phyloP scores from a whole-genome alignment of 495 filamentous ascomycete genomes.

The Neurospora africana region DNA sequence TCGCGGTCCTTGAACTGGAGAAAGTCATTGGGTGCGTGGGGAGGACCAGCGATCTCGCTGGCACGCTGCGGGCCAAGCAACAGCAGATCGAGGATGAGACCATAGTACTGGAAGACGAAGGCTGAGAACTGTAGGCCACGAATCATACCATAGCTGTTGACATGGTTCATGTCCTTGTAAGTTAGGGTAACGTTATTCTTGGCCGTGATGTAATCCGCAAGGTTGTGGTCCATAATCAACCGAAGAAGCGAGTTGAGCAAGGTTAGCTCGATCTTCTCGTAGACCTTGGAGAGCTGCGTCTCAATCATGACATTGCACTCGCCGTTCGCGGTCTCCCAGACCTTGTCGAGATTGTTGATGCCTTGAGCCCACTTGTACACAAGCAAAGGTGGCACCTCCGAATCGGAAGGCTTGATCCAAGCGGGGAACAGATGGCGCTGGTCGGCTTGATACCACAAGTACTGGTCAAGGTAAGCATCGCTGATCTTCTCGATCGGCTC shows the following conservation, averaged over 20 bases:
- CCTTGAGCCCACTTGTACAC: constrained; percentile 99
- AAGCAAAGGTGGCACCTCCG: constrained; percentile 92
- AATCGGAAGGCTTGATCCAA: constrained; percentile 99
- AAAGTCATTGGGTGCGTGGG: constrained; percentile 94
- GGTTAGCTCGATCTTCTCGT: constrained; percentile 98
- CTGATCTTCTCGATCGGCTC: constrained; percentile 99
- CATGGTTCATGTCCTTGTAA: constrained; percentile 99
- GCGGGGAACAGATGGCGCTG: constrained; percentile 95
- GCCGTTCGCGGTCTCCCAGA: constrained; percentile 91
- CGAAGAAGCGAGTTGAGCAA: constrained; percentile 85
- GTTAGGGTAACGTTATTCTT: constrained; percentile 99
- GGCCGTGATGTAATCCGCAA: constrained; percentile 97
- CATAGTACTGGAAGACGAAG: constrained; percentile 99
- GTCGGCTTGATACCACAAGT: constrained; percentile 98
- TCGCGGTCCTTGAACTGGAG: constrained; percentile 89
- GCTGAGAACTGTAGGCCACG: constrained; percentile 95
- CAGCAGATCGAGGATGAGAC: constrained; percentile 86
- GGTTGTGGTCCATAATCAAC: constrained; percentile 98
- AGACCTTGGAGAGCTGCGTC: constrained; percentile 95
- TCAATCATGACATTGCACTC: constrained; percentile 99
- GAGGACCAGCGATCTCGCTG: constrained; percentile 95
- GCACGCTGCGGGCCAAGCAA: constrained; percentile 89
- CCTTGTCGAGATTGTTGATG: constrained; percentile 96
- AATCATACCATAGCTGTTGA: constrained; percentile 97
- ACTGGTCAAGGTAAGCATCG: constrained; percentile 97